Conservation (phyloP, 2,329 filamentous ascomycete species). For the Helotiales sp. region DNA sequence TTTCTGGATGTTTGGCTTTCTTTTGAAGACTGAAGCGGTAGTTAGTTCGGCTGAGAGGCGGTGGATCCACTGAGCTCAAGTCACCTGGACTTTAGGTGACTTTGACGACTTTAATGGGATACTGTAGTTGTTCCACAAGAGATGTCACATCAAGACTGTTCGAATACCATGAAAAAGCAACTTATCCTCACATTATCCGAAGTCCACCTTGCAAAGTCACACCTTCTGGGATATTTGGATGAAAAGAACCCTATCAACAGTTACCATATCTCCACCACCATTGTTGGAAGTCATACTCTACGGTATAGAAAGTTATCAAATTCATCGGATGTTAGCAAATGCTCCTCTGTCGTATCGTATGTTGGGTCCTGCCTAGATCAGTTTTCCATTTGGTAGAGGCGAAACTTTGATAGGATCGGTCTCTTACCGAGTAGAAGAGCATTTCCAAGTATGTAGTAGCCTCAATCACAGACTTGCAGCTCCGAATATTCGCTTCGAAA, state of each 20-base stretch:
- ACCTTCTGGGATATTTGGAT: constrained; percentile 33
- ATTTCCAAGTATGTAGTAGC: constrained; percentile 42
- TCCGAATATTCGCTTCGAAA: constrained; percentile 39
- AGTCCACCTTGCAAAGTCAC: constrained; percentile 30
- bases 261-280: constrained; percentile 9
- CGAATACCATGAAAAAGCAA: too few species aligned
- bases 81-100: not conserved
- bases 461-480: constrained; percentile 37
- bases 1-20: constrained; percentile 59
- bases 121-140: too few species aligned
- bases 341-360: constrained; percentile 39
- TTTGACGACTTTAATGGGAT: too few species aligned
- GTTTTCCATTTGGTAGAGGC: not conserved
- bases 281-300: constrained; percentile 32
- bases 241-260: constrained; percentile 35
- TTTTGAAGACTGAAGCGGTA: constrained; percentile 30
- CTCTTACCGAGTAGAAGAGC: constrained; percentile 41
- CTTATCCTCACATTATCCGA: constrained; percentile 30
- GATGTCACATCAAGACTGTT: too few species aligned
- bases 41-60: constrained; percentile 14
- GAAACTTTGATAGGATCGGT: too few species aligned
- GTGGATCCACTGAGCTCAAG: not conserved
- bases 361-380: constrained; percentile 36
- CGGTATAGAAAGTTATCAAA: constrained; percentile 42
- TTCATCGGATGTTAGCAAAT: constrained; percentile 40